phyloP scores from a whole-genome alignment of 148 eudicot species.

The Oxyria digyna region DNA sequence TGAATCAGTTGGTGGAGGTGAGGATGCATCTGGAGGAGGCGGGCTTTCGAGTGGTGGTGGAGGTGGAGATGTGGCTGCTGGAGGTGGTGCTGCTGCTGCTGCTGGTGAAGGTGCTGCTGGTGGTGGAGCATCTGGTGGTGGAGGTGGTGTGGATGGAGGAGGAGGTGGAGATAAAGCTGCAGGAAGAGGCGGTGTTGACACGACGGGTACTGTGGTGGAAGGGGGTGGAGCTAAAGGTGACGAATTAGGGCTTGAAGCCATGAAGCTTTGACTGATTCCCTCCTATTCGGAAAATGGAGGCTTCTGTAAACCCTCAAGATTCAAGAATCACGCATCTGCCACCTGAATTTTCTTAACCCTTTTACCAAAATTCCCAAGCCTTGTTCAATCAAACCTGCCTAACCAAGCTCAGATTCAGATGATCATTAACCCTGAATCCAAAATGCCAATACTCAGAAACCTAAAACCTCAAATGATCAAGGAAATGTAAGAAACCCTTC shows the following conservation, averaged over 20 bases:
- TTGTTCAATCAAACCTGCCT: background rate
- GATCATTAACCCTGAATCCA: background rate
- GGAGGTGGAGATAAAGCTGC: constrained; percentile 9
- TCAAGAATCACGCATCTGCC: background rate
- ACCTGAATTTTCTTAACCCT: background rate
- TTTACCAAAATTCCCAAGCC: background rate
- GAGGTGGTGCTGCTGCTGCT: constrained; percentile 7
- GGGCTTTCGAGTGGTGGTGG: constrained; percentile 10
- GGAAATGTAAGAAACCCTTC: constrained; percentile 10
- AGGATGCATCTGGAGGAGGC: constrained; percentile 8
- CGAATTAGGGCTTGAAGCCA: constrained; percentile 52
- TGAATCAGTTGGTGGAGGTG: constrained; percentile 15
- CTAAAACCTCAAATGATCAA: constrained; percentile 11
- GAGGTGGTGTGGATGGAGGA: constrained; percentile 3
- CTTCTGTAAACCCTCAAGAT: constrained; percentile 7
- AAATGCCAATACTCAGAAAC: constrained; percentile 8
- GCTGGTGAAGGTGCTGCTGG: background rate
- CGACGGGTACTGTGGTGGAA: constrained; percentile 1
- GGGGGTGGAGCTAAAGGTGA: constrained; percentile 23
- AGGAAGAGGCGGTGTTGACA: constrained; percentile 16
- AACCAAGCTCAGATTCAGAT: background rate
- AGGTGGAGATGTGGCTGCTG: constrained; percentile 9
- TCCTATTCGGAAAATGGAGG: constrained; percentile 17
- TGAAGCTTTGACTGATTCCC: constrained; percentile 14
- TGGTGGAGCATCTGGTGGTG: constrained; percentile 1